phyloP scores from a whole-genome alignment of 495 filamentous ascomycete genomes.

The Astrothelium subdiscretum region DNA sequence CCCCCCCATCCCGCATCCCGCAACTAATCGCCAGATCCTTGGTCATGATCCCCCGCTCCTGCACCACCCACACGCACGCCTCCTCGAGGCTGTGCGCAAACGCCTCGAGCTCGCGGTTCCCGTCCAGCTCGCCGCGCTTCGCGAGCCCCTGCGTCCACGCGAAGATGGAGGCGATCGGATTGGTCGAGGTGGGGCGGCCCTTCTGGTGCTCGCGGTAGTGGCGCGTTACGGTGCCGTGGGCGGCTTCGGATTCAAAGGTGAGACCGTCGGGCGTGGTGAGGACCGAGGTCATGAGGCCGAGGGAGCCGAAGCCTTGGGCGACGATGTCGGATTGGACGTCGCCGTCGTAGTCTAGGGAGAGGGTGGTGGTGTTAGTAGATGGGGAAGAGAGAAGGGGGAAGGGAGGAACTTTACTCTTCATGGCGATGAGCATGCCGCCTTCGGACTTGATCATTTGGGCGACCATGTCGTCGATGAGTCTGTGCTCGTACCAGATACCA shows the following conservation, averaged over 20 bases:
- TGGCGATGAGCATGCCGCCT: conserved; percentile 89
- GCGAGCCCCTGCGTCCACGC: conserved; percentile 95
- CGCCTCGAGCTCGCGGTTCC: conserved; percentile 72
- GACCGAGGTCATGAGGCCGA: conserved; percentile 96
- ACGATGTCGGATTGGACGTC: conserved; percentile 98
- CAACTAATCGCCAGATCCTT: conserved; percentile 92
- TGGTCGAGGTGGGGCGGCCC: conserved; percentile 90
- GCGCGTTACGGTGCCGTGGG: conserved; percentile 94
- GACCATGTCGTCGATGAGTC: conserved; percentile 98
- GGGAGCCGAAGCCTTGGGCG: conserved; percentile 93
- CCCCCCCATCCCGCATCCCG: conserved; percentile 61
- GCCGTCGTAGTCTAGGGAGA: conserved; percentile 79
- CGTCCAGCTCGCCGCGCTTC: conserved; percentile 82
- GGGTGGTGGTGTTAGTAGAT: conserved; percentile 8
- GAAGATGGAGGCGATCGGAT: conserved; percentile 97
- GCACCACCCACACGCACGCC: conserved; percentile 89
- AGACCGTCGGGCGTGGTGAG: conserved; percentile 91
- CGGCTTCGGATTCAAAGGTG: conserved; percentile 94
- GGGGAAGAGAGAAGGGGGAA: neutral
- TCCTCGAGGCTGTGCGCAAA: conserved; percentile 88
- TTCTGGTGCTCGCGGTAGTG: conserved; percentile 99
- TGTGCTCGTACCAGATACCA: conserved; percentile 97
- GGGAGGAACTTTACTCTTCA: conserved; percentile 62
- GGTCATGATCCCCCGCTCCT: conserved; percentile 92
- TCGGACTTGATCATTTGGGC: conserved; percentile 99